Evolutionary conservation across 2,329 filamentous ascomycete species (phyloP).

Genomic region (Akanthomyces lecanii): DNA sequence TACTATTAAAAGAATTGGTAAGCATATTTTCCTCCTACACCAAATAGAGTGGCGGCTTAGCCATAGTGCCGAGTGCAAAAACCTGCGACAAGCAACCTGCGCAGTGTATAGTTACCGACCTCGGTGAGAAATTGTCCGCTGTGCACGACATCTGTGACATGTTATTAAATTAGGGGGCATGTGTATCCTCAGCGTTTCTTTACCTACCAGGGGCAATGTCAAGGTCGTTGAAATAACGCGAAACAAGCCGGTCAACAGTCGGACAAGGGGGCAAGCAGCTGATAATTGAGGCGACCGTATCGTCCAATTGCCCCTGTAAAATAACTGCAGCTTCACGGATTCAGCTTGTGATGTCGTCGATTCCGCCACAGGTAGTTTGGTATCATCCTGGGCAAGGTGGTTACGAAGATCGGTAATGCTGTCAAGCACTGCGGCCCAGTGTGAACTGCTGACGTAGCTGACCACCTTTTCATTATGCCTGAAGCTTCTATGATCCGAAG

Average conservation of each 20-base stretch:
- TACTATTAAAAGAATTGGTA: slow-evolving; percentile 21
- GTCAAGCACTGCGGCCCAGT: slow-evolving; percentile 40
- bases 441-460: slow-evolving; percentile 33
- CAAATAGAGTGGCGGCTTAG: no score
- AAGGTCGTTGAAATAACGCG: slow-evolving; percentile 35
- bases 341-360: background rate
- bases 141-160: slow-evolving; percentile 25
- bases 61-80: no score
- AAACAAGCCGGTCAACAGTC: slow-evolving; percentile 32
- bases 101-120: background rate
- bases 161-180: background rate
- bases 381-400: slow-evolving; percentile 27
- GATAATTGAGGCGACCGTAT: background rate
- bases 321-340: background rate
- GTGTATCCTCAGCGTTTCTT: no score
- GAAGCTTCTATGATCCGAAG: slow-evolving; percentile 31
- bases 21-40: no score
- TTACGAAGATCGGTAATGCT: slow-evolving; percentile 37
- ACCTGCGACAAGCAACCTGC: no score
- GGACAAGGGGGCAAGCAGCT: slow-evolving; percentile 29
- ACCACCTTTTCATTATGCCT: slow-evolving; percentile 20
- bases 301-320: background rate
- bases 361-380: background rate
- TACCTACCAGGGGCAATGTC: slow-evolving; percentile 9
- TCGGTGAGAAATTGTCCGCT: slow-evolving; percentile 24